These are phyloP conservation scores for Pythium apleroticum DNA, from an alignment of 352 stramenopile genomes.

Conservation along the genomic window DNA sequence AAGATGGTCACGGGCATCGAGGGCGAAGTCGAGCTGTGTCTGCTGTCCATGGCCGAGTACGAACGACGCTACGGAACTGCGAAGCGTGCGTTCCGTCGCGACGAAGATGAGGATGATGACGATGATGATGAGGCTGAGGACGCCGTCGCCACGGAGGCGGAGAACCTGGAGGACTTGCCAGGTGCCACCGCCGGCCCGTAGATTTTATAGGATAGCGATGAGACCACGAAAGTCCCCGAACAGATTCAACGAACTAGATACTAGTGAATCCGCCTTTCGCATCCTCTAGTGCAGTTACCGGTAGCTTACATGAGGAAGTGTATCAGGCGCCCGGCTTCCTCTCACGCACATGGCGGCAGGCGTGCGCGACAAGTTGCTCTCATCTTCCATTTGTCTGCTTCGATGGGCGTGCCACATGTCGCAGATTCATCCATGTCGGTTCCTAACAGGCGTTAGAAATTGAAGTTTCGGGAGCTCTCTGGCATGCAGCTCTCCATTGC, in stretches of 20 bases:
- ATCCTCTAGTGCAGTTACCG: background rate
- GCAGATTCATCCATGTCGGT: constrained; percentile 10
- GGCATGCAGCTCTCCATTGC: background rate
- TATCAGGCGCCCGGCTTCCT: background rate
- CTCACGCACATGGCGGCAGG: background rate
- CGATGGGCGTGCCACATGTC: constrained; percentile 7
- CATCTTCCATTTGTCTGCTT: background rate
- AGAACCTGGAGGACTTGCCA: background rate
- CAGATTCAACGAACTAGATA: background rate
- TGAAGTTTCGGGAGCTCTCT: constrained; percentile 3
- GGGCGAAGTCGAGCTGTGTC: constrained; percentile 76
- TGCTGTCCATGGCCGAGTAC: constrained; percentile 77
- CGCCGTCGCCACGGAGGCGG: background rate
- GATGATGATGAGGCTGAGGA: background rate
- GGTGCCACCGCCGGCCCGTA: background rate
- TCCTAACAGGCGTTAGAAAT: constrained; percentile 10
- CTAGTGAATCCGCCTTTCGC: background rate
- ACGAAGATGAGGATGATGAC: constrained; percentile 22
- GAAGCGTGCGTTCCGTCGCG: constrained; percentile 24
- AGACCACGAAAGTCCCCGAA: background rate
- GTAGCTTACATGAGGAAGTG: background rate
- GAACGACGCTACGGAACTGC: constrained; percentile 53
- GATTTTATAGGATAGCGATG: background rate
- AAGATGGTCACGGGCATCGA: constrained; percentile 72
- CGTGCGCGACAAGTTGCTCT: background rate